Conservation (phyloP, 2,329 filamentous ascomycete species). For the Cytospora leucostoma region DNA sequence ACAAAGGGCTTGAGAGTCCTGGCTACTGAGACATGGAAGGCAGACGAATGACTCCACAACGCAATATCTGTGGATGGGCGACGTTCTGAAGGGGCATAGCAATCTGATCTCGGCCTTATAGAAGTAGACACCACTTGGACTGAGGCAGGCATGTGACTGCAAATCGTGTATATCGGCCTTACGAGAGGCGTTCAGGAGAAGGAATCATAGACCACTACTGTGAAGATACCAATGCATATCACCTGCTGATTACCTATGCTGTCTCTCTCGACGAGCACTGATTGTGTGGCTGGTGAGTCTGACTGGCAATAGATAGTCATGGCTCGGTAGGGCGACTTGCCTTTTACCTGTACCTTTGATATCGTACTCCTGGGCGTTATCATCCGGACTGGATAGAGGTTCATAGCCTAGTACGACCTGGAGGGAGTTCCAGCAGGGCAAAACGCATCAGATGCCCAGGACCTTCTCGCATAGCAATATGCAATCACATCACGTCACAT, state of each 20-base stretch:
- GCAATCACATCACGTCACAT: background rate
- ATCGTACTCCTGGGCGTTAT: background rate
- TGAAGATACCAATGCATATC: slow-evolving; percentile 3
- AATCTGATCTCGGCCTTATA: background rate
- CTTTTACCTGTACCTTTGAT: background rate
- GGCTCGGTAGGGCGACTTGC: too few species aligned
- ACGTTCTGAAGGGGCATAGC: background rate
- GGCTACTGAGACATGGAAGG: background rate
- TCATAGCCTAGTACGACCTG: too few species aligned
- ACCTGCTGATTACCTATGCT: background rate
- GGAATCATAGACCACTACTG: slow-evolving; percentile 1
- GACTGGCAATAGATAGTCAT: too few species aligned
- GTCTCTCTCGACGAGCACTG: background rate
- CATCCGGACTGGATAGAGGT: background rate
- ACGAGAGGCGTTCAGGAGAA: slow-evolving; percentile 3
- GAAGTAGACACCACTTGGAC: slow-evolving; percentile 5
- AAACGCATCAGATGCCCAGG: too few species aligned
- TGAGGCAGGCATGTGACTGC: background rate
- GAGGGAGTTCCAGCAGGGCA: too few species aligned
- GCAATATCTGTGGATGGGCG: background rate
- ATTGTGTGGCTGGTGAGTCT: background rate
- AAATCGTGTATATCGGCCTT: background rate
- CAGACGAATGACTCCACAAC: slow-evolving; percentile 3
- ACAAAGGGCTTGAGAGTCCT: background rate
- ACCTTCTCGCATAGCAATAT: background rate